Conservation (phyloP, 1,139 yeast genomes). For the Candida sanyaensis region DNA sequence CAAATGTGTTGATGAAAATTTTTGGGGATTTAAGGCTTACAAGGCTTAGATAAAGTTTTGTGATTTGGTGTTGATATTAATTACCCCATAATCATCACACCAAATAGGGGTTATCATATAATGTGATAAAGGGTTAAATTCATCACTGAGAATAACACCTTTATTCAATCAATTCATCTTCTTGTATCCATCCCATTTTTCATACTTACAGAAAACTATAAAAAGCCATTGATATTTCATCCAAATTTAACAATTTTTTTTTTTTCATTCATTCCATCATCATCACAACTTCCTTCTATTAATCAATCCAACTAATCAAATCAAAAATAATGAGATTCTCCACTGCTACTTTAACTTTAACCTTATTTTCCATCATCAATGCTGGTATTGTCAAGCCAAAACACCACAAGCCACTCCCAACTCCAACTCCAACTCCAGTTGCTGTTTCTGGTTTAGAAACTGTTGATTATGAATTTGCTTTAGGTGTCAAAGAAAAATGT, state of each 20-base stretch:
- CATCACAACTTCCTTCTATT: conserved; percentile 1
- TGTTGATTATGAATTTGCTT: conserved; percentile 9
- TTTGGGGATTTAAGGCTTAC: no score
- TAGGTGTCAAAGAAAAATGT: conserved; percentile 10
- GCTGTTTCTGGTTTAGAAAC: conserved; percentile 1
- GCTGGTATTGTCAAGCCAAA: conserved; percentile 2
- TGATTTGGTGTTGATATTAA: no score
- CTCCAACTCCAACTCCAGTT: neutral
- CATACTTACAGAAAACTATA: conserved; percentile 1
- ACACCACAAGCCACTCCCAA: conserved; percentile 1
- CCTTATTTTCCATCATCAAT: neutral
- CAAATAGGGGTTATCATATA: no score
- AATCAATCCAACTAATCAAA: neutral
- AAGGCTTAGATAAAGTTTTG: no score
- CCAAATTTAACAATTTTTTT: neutral
- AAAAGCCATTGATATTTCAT: neutral
- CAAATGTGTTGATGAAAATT: no score
- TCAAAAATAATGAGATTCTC: conserved; percentile 3
- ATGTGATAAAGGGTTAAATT: no score
- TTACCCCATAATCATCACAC: no score
- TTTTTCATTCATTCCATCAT: neutral
- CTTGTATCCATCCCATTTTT: neutral
- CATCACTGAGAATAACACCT: neutral
- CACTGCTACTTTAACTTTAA: neutral
- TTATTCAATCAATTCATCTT: neutral